Conservation (phyloP, 257 asterid genomes). For the Leonotis leonurus region DNA sequence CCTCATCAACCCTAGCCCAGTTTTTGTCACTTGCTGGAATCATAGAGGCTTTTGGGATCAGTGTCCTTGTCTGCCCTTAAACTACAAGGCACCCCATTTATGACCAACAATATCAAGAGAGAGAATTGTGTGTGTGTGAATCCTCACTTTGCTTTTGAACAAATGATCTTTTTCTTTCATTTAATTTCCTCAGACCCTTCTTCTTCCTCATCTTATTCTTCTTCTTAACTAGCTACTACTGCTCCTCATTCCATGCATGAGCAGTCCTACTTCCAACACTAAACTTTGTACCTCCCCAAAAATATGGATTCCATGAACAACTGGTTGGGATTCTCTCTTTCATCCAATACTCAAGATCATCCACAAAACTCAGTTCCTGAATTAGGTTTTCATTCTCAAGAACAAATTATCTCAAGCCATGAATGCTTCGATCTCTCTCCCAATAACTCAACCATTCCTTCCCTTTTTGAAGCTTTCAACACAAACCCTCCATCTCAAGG, state of each 20-base stretch:
- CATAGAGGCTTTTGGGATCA: conserved; percentile 46
- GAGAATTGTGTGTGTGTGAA: conserved; percentile 23
- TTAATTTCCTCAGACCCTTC: conserved; percentile 23
- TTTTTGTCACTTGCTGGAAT: conserved; percentile 13
- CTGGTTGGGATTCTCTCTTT: conserved; percentile 75
- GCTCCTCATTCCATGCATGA: conserved; percentile 38
- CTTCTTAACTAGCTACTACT: neutral
- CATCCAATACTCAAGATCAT: conserved; percentile 26
- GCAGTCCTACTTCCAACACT: conserved; percentile 1
- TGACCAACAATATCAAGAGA: conserved; percentile 39
- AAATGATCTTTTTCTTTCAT: conserved; percentile 6
- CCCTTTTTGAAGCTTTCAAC: conserved; percentile 48
- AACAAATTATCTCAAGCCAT: neutral
- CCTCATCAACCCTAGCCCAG: conserved; percentile 24
- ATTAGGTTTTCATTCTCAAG: conserved; percentile 24
- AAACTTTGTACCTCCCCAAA: neutral
- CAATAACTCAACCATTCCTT: conserved; percentile 40
- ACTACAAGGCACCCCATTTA: conserved; percentile 44
- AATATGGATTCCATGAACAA: conserved; percentile 44
- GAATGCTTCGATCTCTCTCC: conserved; percentile 49
- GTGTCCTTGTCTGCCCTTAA: conserved; percentile 44
- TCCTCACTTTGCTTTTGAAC: conserved; percentile 27
- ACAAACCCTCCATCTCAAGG: conserved; percentile 39
- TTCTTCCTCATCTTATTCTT: conserved; percentile 2
- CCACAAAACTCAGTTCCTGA: conserved; percentile 17